Conservation (phyloP, 306 rosid genomes). For the Cucurbita argyrosperma region DNA sequence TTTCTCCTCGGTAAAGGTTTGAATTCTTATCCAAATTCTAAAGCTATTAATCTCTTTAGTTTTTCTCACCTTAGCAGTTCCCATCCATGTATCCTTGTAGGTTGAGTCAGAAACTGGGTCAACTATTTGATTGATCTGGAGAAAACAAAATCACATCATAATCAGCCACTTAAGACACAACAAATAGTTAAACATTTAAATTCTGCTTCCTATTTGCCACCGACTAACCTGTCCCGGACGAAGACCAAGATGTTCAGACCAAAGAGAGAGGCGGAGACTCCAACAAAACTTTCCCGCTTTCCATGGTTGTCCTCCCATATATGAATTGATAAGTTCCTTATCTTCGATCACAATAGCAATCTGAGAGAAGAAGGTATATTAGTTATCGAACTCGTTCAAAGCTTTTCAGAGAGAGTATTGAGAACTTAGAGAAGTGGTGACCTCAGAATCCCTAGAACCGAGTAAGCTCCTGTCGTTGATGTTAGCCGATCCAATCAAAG, state of each 20-base stretch:
- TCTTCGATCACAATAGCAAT: slow-evolving; percentile 78
- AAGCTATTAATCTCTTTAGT: not conserved
- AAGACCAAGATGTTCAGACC: slow-evolving; percentile 97
- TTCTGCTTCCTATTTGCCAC: not conserved
- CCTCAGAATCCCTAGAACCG: slow-evolving; percentile 98
- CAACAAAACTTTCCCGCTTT: slow-evolving; percentile 80
- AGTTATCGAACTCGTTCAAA: slow-evolving; percentile 1
- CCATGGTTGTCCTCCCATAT: slow-evolving; percentile 89
- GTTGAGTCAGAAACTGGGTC: slow-evolving; percentile 78
- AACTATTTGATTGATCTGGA: slow-evolving; percentile 47
- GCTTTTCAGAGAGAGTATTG: not conserved
- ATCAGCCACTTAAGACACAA: slow-evolving; percentile 9
- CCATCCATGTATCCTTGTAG: slow-evolving; percentile 88
- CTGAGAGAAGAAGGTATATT: slow-evolving; percentile 30
- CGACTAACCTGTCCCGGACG: slow-evolving; percentile 57
- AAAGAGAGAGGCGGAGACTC: slow-evolving; percentile 70
- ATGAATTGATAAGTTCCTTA: slow-evolving; percentile 50
- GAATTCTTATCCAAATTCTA: not conserved
- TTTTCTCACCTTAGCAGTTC: slow-evolving; percentile 73
- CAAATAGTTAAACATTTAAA: not conserved
- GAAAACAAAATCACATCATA: slow-evolving; percentile 9
- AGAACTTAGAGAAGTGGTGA: slow-evolving; percentile 11
- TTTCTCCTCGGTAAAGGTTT: no score
- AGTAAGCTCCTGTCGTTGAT: slow-evolving; percentile 95
- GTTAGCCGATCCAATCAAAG: slow-evolving; percentile 92